Percentiles rank a stretch among this genome's conserved stretches.
Evolutionary conservation across 179 eudicot genomes (phyloP).

Genomic region (Spinacia oleracea): DNA sequence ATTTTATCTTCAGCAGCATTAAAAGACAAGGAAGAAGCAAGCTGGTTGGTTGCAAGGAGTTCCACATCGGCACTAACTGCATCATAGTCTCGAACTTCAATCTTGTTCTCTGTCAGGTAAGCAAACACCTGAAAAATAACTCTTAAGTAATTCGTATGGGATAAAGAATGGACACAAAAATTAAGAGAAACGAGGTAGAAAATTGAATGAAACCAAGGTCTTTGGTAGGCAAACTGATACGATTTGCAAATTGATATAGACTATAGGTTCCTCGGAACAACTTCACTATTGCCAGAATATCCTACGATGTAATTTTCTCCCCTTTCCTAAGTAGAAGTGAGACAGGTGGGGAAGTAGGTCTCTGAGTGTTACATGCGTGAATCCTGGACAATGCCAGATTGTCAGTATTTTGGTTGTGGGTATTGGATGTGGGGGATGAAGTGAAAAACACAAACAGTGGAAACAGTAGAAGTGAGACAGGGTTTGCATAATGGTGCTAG

Average conservation of each 20-base stretch:
- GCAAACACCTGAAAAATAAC: slow-evolving; percentile 46
- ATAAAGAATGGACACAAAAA: background rate
- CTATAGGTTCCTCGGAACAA: background rate
- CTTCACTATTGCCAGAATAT: background rate
- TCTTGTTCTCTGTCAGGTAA: slow-evolving; percentile 67
- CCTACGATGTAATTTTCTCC: background rate
- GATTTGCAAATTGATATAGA: slow-evolving; percentile 4
- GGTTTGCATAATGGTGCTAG: background rate
- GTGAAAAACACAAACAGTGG: background rate
- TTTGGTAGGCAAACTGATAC: background rate
- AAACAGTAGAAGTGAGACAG: background rate
- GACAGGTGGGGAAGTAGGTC: background rate
- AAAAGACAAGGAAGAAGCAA: slow-evolving; percentile 41
- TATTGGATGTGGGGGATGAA: background rate
- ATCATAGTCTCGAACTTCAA: slow-evolving; percentile 74
- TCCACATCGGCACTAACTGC: slow-evolving; percentile 66
- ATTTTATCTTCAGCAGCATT: slow-evolving; percentile 28
- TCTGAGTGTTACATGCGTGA: background rate
- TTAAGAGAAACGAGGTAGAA: background rate
- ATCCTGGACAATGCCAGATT: background rate
- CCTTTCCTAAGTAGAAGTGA: background rate
- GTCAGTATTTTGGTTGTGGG: background rate
- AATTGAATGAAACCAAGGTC: background rate
- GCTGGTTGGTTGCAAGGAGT: slow-evolving; percentile 70
- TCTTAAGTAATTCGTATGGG: slow-evolving; percentile 1